A percentile compares a stretch with the other conserved stretches of the same genome.
Evolutionary conservation across 2,329 filamentous ascomycete species (phyloP).

Genomic region (Pyrenophora graminea): DNA sequence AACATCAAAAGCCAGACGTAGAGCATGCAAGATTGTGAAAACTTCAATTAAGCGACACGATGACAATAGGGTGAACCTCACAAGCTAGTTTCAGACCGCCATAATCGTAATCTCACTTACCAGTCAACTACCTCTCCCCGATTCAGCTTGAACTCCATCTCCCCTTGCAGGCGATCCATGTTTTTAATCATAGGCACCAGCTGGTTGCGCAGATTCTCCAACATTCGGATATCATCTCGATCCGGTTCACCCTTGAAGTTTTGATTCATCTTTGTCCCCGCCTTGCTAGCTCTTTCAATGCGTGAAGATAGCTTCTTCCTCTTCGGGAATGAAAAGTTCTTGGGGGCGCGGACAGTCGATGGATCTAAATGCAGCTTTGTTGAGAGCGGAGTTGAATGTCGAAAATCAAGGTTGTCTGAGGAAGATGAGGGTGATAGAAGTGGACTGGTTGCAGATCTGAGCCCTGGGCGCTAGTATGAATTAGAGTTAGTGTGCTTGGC

Average conservation of each 20-base stretch:
- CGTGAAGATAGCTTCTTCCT: background rate
- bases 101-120: slow-evolving; percentile 15
- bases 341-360: background rate
- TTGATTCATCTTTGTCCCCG: slow-evolving; percentile 24
- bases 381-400: background rate
- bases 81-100: background rate
- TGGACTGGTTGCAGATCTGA: slow-evolving; percentile 7
- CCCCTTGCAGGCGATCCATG: slow-evolving; percentile 27
- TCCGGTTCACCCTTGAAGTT: slow-evolving; percentile 31
- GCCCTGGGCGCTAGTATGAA: background rate
- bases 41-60: too few species aligned
- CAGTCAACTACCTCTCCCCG: slow-evolving; percentile 25
- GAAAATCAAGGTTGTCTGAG: background rate
- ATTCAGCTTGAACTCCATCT: slow-evolving; percentile 26
- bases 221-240: slow-evolving; percentile 27
- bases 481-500: slow-evolving; percentile 3
- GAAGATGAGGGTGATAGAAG: background rate
- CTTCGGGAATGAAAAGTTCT: background rate
- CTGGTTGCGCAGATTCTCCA: slow-evolving; percentile 31
- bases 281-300: slow-evolving; percentile 3
- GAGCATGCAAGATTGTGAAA: too few species aligned
- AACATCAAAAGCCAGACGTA: too few species aligned
- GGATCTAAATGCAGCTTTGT: background rate
- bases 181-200: slow-evolving; percentile 32
- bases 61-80: background rate